A percentile compares a stretch with the other conserved stretches of the same genome.
Conservation (phyloP, 1,284 basidiomycete species). For the Retiboletus fuscus region DNA sequence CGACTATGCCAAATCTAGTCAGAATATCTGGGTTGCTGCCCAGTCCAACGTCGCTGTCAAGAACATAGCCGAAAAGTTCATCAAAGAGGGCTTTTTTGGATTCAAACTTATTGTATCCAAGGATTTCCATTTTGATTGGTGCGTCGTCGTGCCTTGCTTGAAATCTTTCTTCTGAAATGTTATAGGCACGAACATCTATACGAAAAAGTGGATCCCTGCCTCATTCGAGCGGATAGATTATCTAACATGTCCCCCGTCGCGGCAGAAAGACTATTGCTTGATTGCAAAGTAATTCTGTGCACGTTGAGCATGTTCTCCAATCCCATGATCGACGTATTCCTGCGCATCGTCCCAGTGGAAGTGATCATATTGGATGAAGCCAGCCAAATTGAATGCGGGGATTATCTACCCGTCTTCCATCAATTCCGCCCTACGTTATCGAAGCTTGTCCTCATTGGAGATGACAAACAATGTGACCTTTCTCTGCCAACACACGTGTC, state of each 20-base stretch:
- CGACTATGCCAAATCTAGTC: slow-evolving; percentile 37
- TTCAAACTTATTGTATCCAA: slow-evolving; percentile 59
- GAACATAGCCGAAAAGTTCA: slow-evolving; percentile 64
- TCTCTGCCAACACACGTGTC: slow-evolving; percentile 21
- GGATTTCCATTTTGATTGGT: slow-evolving; percentile 69
- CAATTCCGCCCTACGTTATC: slow-evolving; percentile 57
- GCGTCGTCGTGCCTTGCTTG: slow-evolving; percentile 34
- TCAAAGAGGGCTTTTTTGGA: slow-evolving; percentile 48
- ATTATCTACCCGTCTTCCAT: slow-evolving; percentile 68
- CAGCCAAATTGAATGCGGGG: slow-evolving; percentile 71
- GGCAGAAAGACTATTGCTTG: slow-evolving; percentile 48
- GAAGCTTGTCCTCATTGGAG: slow-evolving; percentile 80
- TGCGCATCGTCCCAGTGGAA: slow-evolving; percentile 58
- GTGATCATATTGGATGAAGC: slow-evolving; percentile 74
- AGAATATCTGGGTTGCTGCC: slow-evolving; percentile 73
- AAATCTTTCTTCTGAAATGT: slow-evolving; percentile 23
- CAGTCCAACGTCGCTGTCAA: slow-evolving; percentile 73
- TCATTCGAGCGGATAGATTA: slow-evolving; percentile 67
- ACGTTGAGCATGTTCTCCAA: slow-evolving; percentile 60
- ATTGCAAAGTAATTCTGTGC: slow-evolving; percentile 67
- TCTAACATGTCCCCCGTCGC: slow-evolving; percentile 27
- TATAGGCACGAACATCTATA: slow-evolving; percentile 82
- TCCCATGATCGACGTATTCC: slow-evolving; percentile 47
- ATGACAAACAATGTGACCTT: slow-evolving; percentile 75
- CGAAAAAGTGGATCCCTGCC: slow-evolving; percentile 51